Base-by-base conservation (phyloP, 2,329 filamentous ascomycete species). In the Trichoderma pleuroti region DNA sequence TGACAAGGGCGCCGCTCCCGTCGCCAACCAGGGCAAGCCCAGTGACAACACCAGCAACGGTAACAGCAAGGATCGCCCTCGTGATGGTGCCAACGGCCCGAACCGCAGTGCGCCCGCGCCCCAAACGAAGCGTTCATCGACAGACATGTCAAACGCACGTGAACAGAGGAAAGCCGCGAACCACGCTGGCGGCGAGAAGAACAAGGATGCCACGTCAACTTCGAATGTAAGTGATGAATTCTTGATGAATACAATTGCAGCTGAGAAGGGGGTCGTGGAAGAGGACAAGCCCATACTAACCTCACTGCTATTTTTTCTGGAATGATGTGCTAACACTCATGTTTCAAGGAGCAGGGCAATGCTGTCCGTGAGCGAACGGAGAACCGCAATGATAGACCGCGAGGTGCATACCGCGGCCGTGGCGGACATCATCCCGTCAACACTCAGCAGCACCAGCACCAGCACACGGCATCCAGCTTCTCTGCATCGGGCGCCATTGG, bases 141-240 rank as follows among this genome's bases (percentile, higher is more conserved):
- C 82, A 18, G 86, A 88, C 71, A 77, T 75, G 3, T 74, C 80
- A 10, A 76, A 74, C 36, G 71, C 78, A 49, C 83, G 83, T 59
- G 85, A 86, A 49, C 80, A 83, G 72, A 85, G 85, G 72, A 88
- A 87, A 78, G 71, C 80, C 6, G 74, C 81, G 1, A 73, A 77
- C 52, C 79, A 76, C 36, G 52, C 80, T 46, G 72, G 73, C 32
- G 70, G 75, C 34, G 84, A 85, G 39, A 82, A 83, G 74, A 71
- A 76, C n/a, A 87, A 84, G 75, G 80, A 84, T 28, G 70, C 76
- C 7, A 73, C 76, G 49, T 49, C 74, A 4, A 77, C 82, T 60
- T 74, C 78, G 66, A 76, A 75, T 42, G 84, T 86, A 81, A 81
- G 84, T 81, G n/a, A 30, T 34, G n/a, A n/a, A n/a, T 39, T 21